Evolutionary conservation across 768 basidiomycete genomes (phyloP).

Genomic region (Leccinum barrowsii): DNA sequence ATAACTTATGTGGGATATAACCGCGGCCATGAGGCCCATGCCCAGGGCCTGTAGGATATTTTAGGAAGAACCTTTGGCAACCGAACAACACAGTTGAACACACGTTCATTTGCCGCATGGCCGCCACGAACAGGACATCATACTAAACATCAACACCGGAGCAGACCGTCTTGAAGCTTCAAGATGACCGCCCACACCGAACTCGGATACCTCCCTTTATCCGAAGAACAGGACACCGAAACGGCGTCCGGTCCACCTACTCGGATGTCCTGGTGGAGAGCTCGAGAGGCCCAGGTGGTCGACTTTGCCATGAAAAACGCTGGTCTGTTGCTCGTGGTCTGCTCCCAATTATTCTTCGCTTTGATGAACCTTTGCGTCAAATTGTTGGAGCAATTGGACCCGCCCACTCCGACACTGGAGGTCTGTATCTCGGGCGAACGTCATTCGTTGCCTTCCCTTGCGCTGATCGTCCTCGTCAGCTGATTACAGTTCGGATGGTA

Average conservation of each 20-base stretch:
- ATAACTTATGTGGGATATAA: too few species aligned
- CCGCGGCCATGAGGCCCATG: not conserved
- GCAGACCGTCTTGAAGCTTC: not conserved
- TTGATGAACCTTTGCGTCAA: slow-evolving; percentile 65
- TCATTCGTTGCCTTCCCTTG: not conserved
- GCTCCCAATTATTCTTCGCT: slow-evolving; percentile 57
- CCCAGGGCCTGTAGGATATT: not conserved
- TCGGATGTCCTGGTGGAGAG: not conserved
- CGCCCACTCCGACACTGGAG: slow-evolving; percentile 57
- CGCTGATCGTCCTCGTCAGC: slow-evolving; percentile 25
- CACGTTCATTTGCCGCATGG: not conserved
- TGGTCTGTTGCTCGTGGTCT: slow-evolving; percentile 57
- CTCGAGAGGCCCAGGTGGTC: not conserved
- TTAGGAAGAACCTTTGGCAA: not conserved
- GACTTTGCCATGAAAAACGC: slow-evolving; percentile 37
- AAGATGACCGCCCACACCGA: not conserved
- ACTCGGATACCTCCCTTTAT: not conserved
- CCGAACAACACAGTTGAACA: not conserved
- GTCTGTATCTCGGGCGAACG: slow-evolving; percentile 30
- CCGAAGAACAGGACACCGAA: not conserved
- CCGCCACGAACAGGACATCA: not conserved
- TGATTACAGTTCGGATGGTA: slow-evolving; percentile 61
- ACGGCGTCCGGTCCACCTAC: not conserved
- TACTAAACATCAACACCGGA: not conserved
- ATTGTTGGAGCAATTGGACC: slow-evolving; percentile 51